Conservation (phyloP, 2,329 filamentous ascomycete genomes). For the Trichophyton simii region DNA sequence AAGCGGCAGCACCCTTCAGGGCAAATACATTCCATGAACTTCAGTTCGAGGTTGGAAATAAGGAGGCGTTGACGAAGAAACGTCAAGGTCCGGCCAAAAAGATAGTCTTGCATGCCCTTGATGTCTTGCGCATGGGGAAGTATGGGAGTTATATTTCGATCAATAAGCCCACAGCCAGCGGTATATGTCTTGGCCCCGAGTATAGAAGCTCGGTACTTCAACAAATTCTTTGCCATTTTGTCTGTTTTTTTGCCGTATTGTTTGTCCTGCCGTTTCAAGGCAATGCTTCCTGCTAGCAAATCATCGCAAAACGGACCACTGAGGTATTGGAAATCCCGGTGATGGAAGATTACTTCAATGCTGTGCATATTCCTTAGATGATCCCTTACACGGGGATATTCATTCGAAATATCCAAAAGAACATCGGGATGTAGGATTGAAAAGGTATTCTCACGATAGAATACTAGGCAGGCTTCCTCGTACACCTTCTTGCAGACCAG, state of each 20-base stretch:
- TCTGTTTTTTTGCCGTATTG: not conserved
- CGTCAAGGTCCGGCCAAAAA: slow-evolving; percentile 17
- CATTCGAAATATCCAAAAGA: slow-evolving; percentile 7
- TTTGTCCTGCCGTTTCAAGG: not conserved
- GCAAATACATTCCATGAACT: slow-evolving; percentile 15
- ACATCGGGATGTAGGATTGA: slow-evolving; percentile 15
- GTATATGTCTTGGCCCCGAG: slow-evolving; percentile 1
- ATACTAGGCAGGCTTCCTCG: slow-evolving; percentile 14
- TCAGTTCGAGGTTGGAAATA: slow-evolving; percentile 13
- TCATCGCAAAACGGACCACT: slow-evolving; percentile 9
- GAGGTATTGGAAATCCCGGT: slow-evolving; percentile 15
- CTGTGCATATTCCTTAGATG: slow-evolving; percentile 13
- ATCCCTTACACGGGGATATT: slow-evolving; percentile 9
- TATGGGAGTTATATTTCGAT: not conserved
- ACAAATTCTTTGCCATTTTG: not conserved
- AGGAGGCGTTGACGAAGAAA: slow-evolving; percentile 16
- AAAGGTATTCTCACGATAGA: slow-evolving; percentile 16
- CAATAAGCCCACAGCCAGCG: not conserved
- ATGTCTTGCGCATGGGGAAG: slow-evolving; percentile 10
- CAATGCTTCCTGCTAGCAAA: not conserved
- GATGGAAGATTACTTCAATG: slow-evolving; percentile 15
- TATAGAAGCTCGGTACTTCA: not conserved
- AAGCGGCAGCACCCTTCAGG: slow-evolving; percentile 15
- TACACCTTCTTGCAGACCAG: slow-evolving; percentile 13
- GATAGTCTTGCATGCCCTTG: slow-evolving; percentile 14